These are phyloP conservation scores for Lolium rigidum DNA, from an alignment of 176 grass and related monocot genomes.

Conservation along the genomic window DNA sequence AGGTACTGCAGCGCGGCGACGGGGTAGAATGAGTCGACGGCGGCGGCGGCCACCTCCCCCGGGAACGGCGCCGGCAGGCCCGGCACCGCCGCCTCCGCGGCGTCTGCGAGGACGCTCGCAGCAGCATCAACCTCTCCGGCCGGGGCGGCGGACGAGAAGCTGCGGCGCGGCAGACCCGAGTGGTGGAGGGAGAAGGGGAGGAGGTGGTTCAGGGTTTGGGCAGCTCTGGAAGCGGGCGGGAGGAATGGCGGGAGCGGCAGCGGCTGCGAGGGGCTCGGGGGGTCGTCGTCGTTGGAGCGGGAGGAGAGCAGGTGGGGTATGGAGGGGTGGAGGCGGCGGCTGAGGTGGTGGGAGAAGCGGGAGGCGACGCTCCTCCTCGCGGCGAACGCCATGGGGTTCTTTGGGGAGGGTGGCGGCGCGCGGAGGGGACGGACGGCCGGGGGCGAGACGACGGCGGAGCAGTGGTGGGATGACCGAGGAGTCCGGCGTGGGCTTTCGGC, in stretches of 20 bases:
- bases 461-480: background rate
- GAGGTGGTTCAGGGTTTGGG: constrained; percentile 32
- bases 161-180: constrained; percentile 20
- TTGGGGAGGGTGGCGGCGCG: constrained; percentile 3
- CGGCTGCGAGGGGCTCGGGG: constrained; percentile 31
- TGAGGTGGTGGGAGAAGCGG: constrained; percentile 44
- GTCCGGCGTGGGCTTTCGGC: background rate
- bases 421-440: background rate
- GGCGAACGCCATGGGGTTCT: constrained; percentile 33
- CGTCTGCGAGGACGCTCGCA: constrained; percentile 45
- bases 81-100: constrained; percentile 26
- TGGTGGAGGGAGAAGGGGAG: constrained; percentile 43
- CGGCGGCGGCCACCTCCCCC: constrained; percentile 91
- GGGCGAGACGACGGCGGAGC: background rate
- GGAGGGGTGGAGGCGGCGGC: constrained; percentile 43
- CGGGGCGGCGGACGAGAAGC: constrained; percentile 51
- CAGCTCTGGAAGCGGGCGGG: constrained; percentile 29
- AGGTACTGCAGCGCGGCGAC: constrained; percentile 86
- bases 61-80: constrained; percentile 65
- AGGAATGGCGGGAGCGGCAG: background rate
- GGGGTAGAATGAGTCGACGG: constrained; percentile 66
- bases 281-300: constrained; percentile 47
- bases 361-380: constrained; percentile 32
- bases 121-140: constrained; percentile 50
- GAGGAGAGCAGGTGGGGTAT: constrained; percentile 42